These are phyloP conservation scores for Pisolithus microcarpus DNA, from an alignment of 768 basidiomycete species.

Conservation along the genomic window DNA sequence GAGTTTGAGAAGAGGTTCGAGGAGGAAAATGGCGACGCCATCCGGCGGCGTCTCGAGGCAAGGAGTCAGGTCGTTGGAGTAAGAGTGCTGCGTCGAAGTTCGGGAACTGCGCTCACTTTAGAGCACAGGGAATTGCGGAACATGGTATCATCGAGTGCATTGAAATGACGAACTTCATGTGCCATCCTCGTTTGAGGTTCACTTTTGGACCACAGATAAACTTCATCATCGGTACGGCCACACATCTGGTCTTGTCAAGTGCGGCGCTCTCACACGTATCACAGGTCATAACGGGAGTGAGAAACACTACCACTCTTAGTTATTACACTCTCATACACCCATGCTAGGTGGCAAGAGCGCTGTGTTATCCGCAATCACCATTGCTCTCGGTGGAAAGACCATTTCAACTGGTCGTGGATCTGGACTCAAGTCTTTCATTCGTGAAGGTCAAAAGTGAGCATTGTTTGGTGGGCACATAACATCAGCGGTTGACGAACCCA, in stretches of 20 bases:
- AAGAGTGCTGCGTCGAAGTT: constrained; percentile 36
- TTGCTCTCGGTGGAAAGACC: constrained; percentile 92
- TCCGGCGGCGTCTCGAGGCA: constrained; percentile 48
- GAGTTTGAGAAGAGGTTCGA: constrained; percentile 65
- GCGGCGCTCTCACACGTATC: constrained; percentile 1
- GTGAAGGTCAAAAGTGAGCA: constrained; percentile 71
- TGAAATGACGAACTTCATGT: constrained; percentile 94
- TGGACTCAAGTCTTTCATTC: constrained; percentile 79
- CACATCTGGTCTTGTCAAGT: not conserved
- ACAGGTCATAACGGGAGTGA: constrained; percentile 88
- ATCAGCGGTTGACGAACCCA: constrained; percentile 15
- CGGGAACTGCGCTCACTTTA: not conserved
- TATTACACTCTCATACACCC: not conserved
- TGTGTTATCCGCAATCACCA: constrained; percentile 84
- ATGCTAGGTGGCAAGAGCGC: constrained; percentile 87
- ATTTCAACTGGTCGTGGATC: constrained; percentile 82
- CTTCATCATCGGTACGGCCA: constrained; percentile 78
- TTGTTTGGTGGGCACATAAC: not conserved
- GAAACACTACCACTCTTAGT: constrained; percentile 23
- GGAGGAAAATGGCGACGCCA: constrained; percentile 47
- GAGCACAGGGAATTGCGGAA: constrained; percentile 63
- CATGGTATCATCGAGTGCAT: constrained; percentile 83
- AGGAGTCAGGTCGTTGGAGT: constrained; percentile 34
- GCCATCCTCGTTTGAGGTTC: constrained; percentile 79
- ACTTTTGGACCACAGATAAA: constrained; percentile 91